phyloP scores from a whole-genome alignment of 1,139 yeast species.

The Lodderomyces oxycetoniae region DNA sequence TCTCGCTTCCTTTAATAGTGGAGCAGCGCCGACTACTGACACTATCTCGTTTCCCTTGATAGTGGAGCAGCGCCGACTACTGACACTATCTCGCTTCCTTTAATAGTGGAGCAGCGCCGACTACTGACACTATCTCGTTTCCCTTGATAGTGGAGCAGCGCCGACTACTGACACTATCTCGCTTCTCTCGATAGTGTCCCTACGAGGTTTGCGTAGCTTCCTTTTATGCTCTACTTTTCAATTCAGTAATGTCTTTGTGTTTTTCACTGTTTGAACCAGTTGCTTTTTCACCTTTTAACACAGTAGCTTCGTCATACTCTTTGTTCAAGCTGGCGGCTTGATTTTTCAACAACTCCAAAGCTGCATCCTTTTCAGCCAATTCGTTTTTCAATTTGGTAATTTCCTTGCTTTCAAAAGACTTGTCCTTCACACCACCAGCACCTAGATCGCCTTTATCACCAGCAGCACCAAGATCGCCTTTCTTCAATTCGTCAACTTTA shows the following conservation, averaged over 20 bases:
- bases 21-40: too few species aligned
- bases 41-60: too few species aligned
- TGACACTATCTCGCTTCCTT: too few species aligned
- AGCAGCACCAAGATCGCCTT: conserved; percentile 40
- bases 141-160: too few species aligned
- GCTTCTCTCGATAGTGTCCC: too few species aligned
- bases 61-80: too few species aligned
- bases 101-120: too few species aligned
- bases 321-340: conserved; percentile 64
- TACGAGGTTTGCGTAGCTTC: too few species aligned
- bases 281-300: conserved; percentile 11
- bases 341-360: conserved; percentile 61
- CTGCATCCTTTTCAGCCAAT: conserved; percentile 57
- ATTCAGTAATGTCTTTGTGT: conserved; percentile 3
- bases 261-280: neutral
- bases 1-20: too few species aligned
- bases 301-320: conserved; percentile 46
- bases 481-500: conserved; percentile 49
- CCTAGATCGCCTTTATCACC: conserved; percentile 27
- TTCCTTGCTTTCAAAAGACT: conserved; percentile 40
- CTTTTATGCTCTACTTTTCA: conserved; percentile 6
- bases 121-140: too few species aligned
- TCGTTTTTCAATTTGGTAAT: conserved; percentile 46
- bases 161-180: too few species aligned
- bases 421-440: conserved; percentile 24